Evolutionary conservation across 2,329 filamentous ascomycete genomes (phyloP), one percentile per base, ranked within the genome.

Genomic region (Cladosporium velox): DNA sequence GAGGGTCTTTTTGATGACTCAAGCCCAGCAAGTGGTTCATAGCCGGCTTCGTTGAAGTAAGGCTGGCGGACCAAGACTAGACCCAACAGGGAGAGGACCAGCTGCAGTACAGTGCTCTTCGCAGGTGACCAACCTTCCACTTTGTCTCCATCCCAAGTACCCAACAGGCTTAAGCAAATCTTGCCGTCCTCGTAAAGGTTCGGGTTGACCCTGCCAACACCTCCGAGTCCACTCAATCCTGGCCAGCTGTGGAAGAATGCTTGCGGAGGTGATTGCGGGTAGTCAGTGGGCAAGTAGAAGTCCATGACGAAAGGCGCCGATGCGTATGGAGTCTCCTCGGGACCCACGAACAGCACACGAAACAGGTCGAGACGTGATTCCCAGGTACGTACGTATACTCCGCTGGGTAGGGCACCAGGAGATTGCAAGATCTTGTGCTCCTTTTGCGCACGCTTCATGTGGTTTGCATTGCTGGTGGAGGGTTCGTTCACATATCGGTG

Each of bases 21-120:
- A 11, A 70, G 65, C 6, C 73, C 75, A 1, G 67, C 70, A 3
- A 80, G 57, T 78, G 80, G 65, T 83, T 88, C 86, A 68, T 85
- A 88, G 30, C 87, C 86, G 12, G 87, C 86, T 77, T 89, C 87
- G 71, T 88, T 88, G 77, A 86, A 88, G 72, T 87, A 88, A 0
- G 87, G 87, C 67, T 85, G 82, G 54, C 82, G 82, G 24, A 88
- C 86, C 15, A 89, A 77, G 1, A 76, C 70, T 10, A 76, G 61
- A 0, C 72, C 72, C 2, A 74, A 65, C 7, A 77, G 30, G 8
- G 72, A 72, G 12, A 77, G 71, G 12, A 76, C 59, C 6, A 76
- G 78, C 68, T 89, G 86, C 24, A 89, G 73, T 1, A 88, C 69
- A 0, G 85, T 87, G 66, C 84, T 85, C 64, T 82, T 81, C 0